A percentile compares a stretch with the other conserved stretches of the same genome.
Evolutionary conservation across 2,329 filamentous ascomycete species (phyloP).

Genomic region (Calonectria henricotiae): DNA sequence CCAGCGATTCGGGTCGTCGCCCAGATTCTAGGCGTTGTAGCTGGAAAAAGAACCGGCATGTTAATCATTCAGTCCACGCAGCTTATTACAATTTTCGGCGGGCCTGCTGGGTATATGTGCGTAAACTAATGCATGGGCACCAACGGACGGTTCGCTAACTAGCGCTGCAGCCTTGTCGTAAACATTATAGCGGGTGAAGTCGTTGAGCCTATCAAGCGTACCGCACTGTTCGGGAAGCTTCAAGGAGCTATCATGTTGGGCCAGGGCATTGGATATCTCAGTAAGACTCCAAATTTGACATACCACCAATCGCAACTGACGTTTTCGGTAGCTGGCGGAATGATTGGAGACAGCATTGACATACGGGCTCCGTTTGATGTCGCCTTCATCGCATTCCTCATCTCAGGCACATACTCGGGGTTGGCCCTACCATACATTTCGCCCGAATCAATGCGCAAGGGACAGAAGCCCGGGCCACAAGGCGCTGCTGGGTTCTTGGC

Average conservation of each 20-base stretch:
- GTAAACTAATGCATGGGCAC: constrained; percentile 3
- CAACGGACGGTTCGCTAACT: constrained; percentile 8
- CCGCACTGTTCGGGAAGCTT: constrained; percentile 76
- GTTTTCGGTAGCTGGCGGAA: constrained; percentile 68
- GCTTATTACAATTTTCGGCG: constrained; percentile 78
- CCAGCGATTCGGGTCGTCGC: constrained; percentile 76
- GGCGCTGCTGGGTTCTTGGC: constrained; percentile 73
- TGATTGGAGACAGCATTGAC: constrained; percentile 75
- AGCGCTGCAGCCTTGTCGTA: constrained; percentile 67
- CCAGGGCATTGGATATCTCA: constrained; percentile 74
- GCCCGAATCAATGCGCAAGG: constrained; percentile 59
- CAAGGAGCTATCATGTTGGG: constrained; percentile 80
- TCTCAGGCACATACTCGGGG: constrained; percentile 62
- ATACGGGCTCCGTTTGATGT: constrained; percentile 78
- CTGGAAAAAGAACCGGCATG: constrained; percentile 76
- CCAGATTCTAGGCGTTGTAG: constrained; percentile 77
- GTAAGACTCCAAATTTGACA: constrained; percentile 51
- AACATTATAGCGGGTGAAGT: constrained; percentile 80
- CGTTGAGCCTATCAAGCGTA: constrained; percentile 73
- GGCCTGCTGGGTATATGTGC: constrained; percentile 77
- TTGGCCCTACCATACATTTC: constrained; percentile 68
- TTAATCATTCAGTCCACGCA: constrained; percentile 79
- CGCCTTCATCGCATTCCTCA: constrained; percentile 72
- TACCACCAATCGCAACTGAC: constrained; percentile 4
- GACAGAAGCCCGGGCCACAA: constrained; percentile 51